Evolutionary conservation across 768 basidiomycete species (phyloP), one percentile per base, ranked within the genome.

Genomic region (Pisolithus albus): DNA sequence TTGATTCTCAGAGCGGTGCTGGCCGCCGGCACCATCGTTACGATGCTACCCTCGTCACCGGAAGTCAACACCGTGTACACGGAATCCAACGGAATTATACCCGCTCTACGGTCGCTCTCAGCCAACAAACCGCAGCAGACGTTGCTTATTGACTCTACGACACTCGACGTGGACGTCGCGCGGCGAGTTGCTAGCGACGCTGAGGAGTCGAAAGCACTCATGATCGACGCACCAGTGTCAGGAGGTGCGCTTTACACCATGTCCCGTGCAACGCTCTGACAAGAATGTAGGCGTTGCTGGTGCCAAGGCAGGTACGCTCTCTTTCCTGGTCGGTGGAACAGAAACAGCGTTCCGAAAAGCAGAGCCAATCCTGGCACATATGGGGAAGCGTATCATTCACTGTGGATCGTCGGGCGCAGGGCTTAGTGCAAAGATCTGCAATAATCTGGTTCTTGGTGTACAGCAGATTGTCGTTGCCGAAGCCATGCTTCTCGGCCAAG

Each of bases 211-310:
- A 84, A 86, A 23, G 89, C 84, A 7, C 69, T 69, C 38, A 92
- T 96, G 82, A 76, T 96, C 19, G 94, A 97, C 64, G 92, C 94
- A 5, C 94, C 94, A 3, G 93, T 97, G 1, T 93, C 91, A 45
- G 94, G 94, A 51, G 93, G 91, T 87, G 63, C 50, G 81, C 67
- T 38, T 46, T 50, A 19, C 51, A 11, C n/a, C 51, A 52, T 8
- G 15, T 41, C 49, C 24, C 16, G 18, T 47, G 48, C 46, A 26
- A 51, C 50, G 37, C 26, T 24, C 43, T 41, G 41, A 39, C 39
- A 42, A 34, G 47, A 15, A 44, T 24, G 37, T 55, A 90, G 87
- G 92, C 32, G 89, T 92, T 9, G 73, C 86, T 13, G 94, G 92
- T 28, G 94, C 94, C 9, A 83, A 84, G 63, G 88, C 88, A 15